phyloP scores from a whole-genome alignment of 306 rosid genomes.

The Mucuna pruriens region DNA sequence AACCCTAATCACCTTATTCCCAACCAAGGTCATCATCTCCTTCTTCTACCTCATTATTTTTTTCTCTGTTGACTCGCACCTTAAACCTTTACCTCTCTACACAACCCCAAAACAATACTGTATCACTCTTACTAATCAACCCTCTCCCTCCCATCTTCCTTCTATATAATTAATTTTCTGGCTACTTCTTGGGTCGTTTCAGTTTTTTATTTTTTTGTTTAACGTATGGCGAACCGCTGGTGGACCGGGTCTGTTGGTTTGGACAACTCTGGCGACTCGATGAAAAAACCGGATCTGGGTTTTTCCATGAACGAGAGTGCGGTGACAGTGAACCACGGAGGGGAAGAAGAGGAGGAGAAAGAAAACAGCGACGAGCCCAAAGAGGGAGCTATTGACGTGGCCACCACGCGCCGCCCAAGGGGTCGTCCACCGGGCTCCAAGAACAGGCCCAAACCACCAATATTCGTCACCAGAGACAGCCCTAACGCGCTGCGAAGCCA shows the following conservation, averaged over 20 bases:
- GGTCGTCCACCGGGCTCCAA: slow-evolving; percentile 83
- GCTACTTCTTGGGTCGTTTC: not conserved
- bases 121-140: not conserved
- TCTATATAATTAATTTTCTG: not conserved
- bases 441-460: slow-evolving; percentile 80
- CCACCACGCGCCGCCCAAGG: slow-evolving; percentile 60
- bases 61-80: slow-evolving; percentile 12
- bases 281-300: slow-evolving; percentile 76
- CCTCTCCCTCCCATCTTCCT: not conserved
- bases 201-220: not conserved
- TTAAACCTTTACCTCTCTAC: no score
- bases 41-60: not conserved
- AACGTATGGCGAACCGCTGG: slow-evolving; percentile 80
- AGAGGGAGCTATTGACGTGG: slow-evolving; percentile 67
- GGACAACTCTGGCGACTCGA: slow-evolving; percentile 42
- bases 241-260: slow-evolving; percentile 75
- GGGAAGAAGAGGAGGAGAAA: slow-evolving; percentile 55
- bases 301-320: slow-evolving; percentile 58
- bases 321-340: slow-evolving; percentile 32
- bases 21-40: not conserved
- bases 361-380: slow-evolving; percentile 77
- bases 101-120: not conserved
- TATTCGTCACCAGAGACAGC: slow-evolving; percentile 82
- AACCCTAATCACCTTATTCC: slow-evolving; percentile 46
- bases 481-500: slow-evolving; percentile 88